Conservation (phyloP, 1,284 basidiomycete species). For the Ustilago loliicola region DNA sequence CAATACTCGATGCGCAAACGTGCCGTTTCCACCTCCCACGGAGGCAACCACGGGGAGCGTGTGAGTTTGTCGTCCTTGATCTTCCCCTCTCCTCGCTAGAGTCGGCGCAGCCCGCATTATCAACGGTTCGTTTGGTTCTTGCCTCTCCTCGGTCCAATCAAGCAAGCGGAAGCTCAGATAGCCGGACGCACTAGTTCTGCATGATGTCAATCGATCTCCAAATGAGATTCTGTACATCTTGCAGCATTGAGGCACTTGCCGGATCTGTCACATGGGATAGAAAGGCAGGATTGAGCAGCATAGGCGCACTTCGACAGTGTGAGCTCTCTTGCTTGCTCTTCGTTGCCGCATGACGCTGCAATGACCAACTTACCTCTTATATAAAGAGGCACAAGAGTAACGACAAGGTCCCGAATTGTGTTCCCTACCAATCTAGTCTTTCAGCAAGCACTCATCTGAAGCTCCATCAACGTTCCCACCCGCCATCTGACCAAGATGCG, state of each 20-base stretch:
- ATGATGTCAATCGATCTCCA: neutral
- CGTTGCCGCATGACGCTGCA: neutral
- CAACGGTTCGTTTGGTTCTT: neutral
- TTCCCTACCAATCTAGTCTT: too few relatives aligned
- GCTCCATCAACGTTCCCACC: neutral
- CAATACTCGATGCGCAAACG: neutral
- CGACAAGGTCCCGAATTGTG: too few relatives aligned
- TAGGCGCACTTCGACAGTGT: neutral
- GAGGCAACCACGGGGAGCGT: slow-evolving; percentile 11
- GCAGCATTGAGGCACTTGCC: neutral
- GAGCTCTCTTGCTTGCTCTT: neutral
- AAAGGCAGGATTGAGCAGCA: neutral
- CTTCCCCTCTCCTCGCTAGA: neutral
- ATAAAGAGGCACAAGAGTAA: too few relatives aligned
- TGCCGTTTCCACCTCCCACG: neutral
- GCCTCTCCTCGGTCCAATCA: neutral
- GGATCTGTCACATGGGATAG: neutral
- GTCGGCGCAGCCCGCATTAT: neutral
- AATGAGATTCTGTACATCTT: neutral
- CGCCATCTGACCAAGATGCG: slow-evolving; percentile 8
- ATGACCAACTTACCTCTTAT: neutral
- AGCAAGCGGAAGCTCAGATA: neutral
- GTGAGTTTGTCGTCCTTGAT: neutral
- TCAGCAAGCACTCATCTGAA: neutral
- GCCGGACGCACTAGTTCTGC: neutral